Percentiles rank a stretch among this genome's conserved stretches.
Evolutionary conservation across 352 stramenopile genomes (phyloP).

Genomic region (Pythium apleroticum): DNA sequence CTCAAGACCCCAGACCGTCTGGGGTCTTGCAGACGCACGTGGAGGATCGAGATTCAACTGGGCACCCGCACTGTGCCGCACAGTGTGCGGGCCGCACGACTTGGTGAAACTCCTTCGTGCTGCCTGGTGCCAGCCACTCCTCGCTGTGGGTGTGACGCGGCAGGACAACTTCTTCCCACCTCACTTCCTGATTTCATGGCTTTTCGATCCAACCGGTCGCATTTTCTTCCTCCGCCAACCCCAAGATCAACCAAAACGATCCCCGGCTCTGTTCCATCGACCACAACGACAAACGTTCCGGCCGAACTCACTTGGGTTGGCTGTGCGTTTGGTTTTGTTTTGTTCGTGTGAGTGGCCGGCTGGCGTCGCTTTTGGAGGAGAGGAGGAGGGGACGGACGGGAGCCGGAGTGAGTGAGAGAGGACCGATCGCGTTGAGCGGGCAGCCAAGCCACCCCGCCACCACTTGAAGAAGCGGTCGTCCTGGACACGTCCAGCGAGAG

Average conservation of each 20-base stretch:
- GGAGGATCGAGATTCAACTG: too few species aligned
- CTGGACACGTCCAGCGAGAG: slow-evolving; percentile 28
- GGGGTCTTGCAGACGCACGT: too few species aligned
- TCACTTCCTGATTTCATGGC: neutral
- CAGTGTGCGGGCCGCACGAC: too few species aligned
- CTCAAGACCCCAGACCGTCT: too few species aligned
- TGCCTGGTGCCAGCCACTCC: too few species aligned
- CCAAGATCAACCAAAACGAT: neutral
- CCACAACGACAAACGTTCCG: slow-evolving; percentile 16
- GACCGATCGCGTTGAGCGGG: neutral
- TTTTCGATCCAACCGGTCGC: neutral
- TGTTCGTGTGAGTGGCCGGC: slow-evolving; percentile 9
- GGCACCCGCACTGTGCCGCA: too few species aligned
- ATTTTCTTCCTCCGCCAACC: neutral
- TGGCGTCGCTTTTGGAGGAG: neutral
- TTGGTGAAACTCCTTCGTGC: too few species aligned
- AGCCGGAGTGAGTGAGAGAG: slow-evolving; percentile 9
- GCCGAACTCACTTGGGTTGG: slow-evolving; percentile 20
- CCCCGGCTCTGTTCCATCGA: slow-evolving; percentile 7
- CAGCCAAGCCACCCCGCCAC: neutral
- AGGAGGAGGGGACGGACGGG: neutral
- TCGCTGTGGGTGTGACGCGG: neutral
- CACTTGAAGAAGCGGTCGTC: slow-evolving; percentile 30
- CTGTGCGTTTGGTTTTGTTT: neutral
- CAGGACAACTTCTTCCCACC: slow-evolving; percentile 2